These are phyloP conservation scores for Cystobasidium onofrii DNA, from an alignment of 768 basidiomycete genomes.

Conservation along the genomic window DNA sequence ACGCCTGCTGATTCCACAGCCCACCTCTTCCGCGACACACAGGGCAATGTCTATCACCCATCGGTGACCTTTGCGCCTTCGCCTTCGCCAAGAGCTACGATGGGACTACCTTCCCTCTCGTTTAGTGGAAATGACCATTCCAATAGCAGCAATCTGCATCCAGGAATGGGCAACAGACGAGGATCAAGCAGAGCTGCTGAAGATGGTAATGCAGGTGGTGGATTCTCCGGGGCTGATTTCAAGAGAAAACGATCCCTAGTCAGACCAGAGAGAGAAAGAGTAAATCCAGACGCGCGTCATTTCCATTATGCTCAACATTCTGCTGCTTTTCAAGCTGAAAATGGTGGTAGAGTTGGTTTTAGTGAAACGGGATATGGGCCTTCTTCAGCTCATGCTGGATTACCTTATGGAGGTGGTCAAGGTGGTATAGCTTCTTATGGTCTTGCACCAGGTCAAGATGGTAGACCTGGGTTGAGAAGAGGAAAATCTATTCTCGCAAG, in stretches of 20 bases:
- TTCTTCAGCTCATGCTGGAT: constrained; percentile 42
- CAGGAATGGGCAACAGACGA: constrained; percentile 8
- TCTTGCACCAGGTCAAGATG: constrained; percentile 40
- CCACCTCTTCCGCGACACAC: neutral
- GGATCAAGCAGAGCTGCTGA: neutral
- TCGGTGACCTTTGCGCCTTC: constrained; percentile 6
- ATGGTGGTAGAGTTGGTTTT: constrained; percentile 59
- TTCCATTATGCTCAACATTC: constrained; percentile 90
- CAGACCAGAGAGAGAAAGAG: constrained; percentile 86
- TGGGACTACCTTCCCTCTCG: constrained; percentile 1
- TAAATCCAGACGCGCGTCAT: constrained; percentile 84
- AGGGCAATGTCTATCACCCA: constrained; percentile 5
- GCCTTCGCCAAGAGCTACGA: neutral
- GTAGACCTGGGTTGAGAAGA: constrained; percentile 54
- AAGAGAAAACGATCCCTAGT: constrained; percentile 84
- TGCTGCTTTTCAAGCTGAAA: constrained; percentile 64
- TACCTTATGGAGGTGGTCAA: neutral
- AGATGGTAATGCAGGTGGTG: neutral
- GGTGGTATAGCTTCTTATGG: constrained; percentile 34
- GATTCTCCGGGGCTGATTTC: constrained; percentile 43
- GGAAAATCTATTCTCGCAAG: constrained; percentile 82
- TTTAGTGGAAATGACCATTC: neutral
- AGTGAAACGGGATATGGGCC: constrained; percentile 76
- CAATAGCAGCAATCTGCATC: neutral
- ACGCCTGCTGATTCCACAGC: neutral